Evolutionary conservation across 2,329 filamentous ascomycete genomes (phyloP).

Genomic region (Geosmithia flava): DNA sequence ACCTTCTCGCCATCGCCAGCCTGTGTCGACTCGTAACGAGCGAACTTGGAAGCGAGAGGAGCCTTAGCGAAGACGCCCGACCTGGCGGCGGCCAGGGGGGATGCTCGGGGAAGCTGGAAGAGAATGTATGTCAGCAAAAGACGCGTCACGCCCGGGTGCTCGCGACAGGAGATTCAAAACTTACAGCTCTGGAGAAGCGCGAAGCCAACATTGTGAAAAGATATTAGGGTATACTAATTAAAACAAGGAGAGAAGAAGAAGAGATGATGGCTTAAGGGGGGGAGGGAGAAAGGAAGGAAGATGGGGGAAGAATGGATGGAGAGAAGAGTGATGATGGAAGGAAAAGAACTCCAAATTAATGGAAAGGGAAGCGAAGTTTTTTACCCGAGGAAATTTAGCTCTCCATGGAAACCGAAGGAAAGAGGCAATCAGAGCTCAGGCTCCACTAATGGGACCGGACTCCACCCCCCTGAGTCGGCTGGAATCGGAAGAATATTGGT

Average conservation of each 20-base stretch:
- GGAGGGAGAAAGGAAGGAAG: slow-evolving; percentile 9
- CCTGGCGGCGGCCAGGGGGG: slow-evolving; percentile 50
- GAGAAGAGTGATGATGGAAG: slow-evolving; percentile 8
- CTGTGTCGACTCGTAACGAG: slow-evolving; percentile 61
- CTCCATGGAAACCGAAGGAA: slow-evolving; percentile 27
- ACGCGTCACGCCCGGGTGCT: slow-evolving; percentile 1
- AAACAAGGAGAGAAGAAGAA: slow-evolving; percentile 19
- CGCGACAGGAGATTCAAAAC: slow-evolving; percentile 20
- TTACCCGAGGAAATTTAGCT: slow-evolving; percentile 19
- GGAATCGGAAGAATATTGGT: slow-evolving; percentile 16
- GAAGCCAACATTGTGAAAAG: slow-evolving; percentile 55
- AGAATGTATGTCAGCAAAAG: slow-evolving; percentile 11
- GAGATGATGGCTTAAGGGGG: slow-evolving; percentile 18
- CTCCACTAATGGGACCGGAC: slow-evolving; percentile 6
- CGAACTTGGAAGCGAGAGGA: slow-evolving; percentile 60
- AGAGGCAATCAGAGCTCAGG: slow-evolving; percentile 13
- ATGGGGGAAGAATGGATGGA: slow-evolving; percentile 4
- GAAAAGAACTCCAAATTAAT: not conserved
- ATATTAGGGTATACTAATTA: slow-evolving; percentile 17
- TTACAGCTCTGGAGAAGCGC: slow-evolving; percentile 63
- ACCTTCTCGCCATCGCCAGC: slow-evolving; percentile 55
- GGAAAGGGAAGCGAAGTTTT: slow-evolving; percentile 18
- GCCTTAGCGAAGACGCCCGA: slow-evolving; percentile 55
- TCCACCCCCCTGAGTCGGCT: slow-evolving; percentile 10
- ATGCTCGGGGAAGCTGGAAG: slow-evolving; percentile 63